A percentile compares a stretch with the other conserved stretches of the same genome.
These are phyloP conservation scores for Elongisporangium prolatum DNA, from an alignment of 352 stramenopile species.

Conservation along the genomic window DNA sequence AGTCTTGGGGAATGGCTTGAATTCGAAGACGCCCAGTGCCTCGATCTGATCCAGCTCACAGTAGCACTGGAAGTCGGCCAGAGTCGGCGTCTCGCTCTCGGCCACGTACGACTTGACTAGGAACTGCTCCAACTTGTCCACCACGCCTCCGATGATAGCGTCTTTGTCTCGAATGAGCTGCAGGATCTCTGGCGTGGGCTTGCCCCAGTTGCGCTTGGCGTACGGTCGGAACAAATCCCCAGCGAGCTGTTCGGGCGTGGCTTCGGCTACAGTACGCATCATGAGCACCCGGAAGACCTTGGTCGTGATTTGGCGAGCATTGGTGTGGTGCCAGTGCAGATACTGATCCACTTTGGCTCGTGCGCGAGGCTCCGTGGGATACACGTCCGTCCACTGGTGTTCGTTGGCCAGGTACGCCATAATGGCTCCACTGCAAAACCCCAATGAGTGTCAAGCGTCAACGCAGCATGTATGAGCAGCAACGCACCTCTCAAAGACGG, in stretches of 20 bases:
- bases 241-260: slow-evolving; percentile 15
- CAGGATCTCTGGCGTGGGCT: slow-evolving; percentile 9
- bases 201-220: slow-evolving; percentile 10
- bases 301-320: slow-evolving; percentile 30
- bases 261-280: slow-evolving; percentile 14
- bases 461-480: not conserved
- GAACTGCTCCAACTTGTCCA: slow-evolving; percentile 38
- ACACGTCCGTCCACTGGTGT: slow-evolving; percentile 35
- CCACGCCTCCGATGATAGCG: slow-evolving; percentile 18
- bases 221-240: not conserved
- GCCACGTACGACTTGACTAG: slow-evolving; percentile 28
- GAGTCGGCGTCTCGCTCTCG: slow-evolving; percentile 15
- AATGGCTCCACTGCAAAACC: slow-evolving; percentile 27
- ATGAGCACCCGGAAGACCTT: slow-evolving; percentile 36
- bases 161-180: slow-evolving; percentile 11
- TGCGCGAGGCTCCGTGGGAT: slow-evolving; percentile 26
- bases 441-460: not conserved
- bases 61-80: slow-evolving; percentile 29
- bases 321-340: slow-evolving; percentile 44
- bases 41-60: slow-evolving; percentile 34
- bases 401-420: slow-evolving; percentile 38
- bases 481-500: slow-evolving; percentile 5
- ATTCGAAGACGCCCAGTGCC: slow-evolving; percentile 32
- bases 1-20: slow-evolving; percentile 28
- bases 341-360: slow-evolving; percentile 47